These are phyloP conservation scores for Mangifera indica DNA, from an alignment of 345 rosid genomes.

Conservation along the genomic window DNA sequence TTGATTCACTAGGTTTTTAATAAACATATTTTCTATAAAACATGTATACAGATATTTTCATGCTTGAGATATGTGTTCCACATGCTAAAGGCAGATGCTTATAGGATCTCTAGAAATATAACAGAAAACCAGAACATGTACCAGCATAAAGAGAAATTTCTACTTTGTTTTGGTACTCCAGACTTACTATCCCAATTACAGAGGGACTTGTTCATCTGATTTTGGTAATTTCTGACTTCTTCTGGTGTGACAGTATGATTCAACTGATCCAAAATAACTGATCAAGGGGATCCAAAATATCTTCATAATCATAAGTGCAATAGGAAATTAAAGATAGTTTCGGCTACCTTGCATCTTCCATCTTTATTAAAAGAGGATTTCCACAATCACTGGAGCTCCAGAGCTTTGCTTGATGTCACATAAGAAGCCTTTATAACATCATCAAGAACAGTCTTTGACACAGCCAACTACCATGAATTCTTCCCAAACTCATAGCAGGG, in stretches of 20 bases:
- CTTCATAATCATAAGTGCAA: neutral
- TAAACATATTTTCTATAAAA: neutral
- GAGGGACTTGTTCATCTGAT: neutral
- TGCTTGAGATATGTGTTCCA: neutral
- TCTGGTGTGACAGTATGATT: neutral
- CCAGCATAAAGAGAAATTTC: neutral
- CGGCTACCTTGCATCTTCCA: constrained; percentile 24
- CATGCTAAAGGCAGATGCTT: neutral
- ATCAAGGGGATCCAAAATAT: neutral
- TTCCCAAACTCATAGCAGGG: constrained; percentile 36
- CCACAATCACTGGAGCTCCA: constrained; percentile 33
- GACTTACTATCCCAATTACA: neutral
- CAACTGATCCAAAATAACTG: neutral
- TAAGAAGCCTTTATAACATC: constrained; percentile 36
- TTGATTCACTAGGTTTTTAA: no score
- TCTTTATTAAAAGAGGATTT: constrained; percentile 22
- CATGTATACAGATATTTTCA: neutral
- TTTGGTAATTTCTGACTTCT: neutral
- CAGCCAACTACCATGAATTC: constrained; percentile 38
- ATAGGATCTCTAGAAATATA: neutral
- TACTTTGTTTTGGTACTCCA: no score
- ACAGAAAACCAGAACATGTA: neutral
- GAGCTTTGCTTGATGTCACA: constrained; percentile 20
- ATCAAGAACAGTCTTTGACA: constrained; percentile 30
- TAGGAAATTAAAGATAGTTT: neutral